Evolutionary conservation across 768 basidiomycete species (phyloP), one percentile per base, ranked within the genome.

Genomic region (Boletus subparvulus): DNA sequence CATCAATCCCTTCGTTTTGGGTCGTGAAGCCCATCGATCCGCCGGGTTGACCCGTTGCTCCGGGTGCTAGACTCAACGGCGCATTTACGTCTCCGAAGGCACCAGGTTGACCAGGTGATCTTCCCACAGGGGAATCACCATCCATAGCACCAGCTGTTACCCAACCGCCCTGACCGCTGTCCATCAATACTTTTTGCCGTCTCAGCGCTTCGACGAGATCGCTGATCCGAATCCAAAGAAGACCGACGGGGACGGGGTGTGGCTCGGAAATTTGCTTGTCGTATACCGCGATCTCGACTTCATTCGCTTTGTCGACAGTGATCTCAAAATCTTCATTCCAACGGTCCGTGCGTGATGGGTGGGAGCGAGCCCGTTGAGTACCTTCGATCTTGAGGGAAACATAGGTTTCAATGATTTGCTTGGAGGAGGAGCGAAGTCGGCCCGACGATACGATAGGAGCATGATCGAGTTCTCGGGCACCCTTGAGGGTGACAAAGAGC

Each of bases 261-360:
- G 77, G 76, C 59, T 94, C 92, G 54, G 86, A 87, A 19, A 84
- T 82, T 65, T 92, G 90, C 64, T 93, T 93, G 74, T 99, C 97
- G 65, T 94, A 94, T 33, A 99, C 84, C 32, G 93, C 91, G 50
- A 99, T 87, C 75, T 98, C 97, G 47, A 98, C 90, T 78, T 99
- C 97, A 69, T 96, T 98, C 14, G 96, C 95, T 74, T 98, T 98
- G 78, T 98, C 96, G 40, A 98, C 91, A 0, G 87, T 80, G 56
- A 99, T 92, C 73, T 96, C 94, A 60, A 98, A 98, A 56, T 94
- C 92, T 73, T 99, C 95, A 69, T 93, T 92, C 97, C 97, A 99
- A 44, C 91, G 87, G 74, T 98, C 97, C 30, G 89, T 97, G 56
- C 94, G 87, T 11, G 94, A 88, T 9, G 93, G 91, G 69, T 96